These are phyloP conservation scores for Neopestalotiopsis sp. DNA, from an alignment of 2,329 filamentous ascomycete genomes.

Conservation along the genomic window DNA sequence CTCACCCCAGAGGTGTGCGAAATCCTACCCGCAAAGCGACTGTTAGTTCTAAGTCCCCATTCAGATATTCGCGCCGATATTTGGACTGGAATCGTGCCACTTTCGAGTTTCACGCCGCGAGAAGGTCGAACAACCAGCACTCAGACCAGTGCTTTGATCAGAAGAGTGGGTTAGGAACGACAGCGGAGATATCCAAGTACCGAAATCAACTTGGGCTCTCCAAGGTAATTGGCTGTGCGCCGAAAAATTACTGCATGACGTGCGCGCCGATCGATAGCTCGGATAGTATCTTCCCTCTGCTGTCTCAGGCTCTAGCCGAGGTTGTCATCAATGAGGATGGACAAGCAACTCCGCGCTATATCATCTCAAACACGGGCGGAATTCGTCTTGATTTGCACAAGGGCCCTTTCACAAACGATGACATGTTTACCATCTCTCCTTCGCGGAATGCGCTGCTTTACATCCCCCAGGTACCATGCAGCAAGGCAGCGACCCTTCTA, in stretches of 20 bases:
- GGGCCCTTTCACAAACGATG: slow-evolving; percentile 61
- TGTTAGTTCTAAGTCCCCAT: slow-evolving; percentile 37
- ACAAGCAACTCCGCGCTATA: slow-evolving; percentile 52
- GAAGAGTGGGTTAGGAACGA: neutral
- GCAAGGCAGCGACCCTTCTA: slow-evolving; percentile 38
- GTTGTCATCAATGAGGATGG: slow-evolving; percentile 55
- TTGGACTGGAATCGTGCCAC: slow-evolving; percentile 68
- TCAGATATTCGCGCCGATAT: slow-evolving; percentile 60
- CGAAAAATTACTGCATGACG: slow-evolving; percentile 58
- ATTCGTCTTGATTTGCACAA: slow-evolving; percentile 64
- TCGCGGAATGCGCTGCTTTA: slow-evolving; percentile 56
- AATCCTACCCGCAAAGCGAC: slow-evolving; percentile 42
- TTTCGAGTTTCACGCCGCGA: slow-evolving; percentile 62
- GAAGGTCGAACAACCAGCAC: slow-evolving; percentile 43
- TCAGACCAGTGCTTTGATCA: slow-evolving; percentile 45
- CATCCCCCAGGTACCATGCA: slow-evolving; percentile 54
- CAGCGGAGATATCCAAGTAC: slow-evolving; percentile 25
- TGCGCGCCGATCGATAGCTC: slow-evolving; percentile 55
- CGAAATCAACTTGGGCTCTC: slow-evolving; percentile 59
- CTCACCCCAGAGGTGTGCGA: slow-evolving; percentile 34
- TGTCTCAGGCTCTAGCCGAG: slow-evolving; percentile 52
- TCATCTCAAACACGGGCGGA: slow-evolving; percentile 62
- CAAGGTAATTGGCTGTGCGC: slow-evolving; percentile 60
- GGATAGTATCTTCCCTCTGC: slow-evolving; percentile 57
- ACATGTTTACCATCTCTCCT: slow-evolving; percentile 56